Base-by-base conservation (phyloP, 495 filamentous ascomycete genomes). In the Aspergillus bridgeri region DNA sequence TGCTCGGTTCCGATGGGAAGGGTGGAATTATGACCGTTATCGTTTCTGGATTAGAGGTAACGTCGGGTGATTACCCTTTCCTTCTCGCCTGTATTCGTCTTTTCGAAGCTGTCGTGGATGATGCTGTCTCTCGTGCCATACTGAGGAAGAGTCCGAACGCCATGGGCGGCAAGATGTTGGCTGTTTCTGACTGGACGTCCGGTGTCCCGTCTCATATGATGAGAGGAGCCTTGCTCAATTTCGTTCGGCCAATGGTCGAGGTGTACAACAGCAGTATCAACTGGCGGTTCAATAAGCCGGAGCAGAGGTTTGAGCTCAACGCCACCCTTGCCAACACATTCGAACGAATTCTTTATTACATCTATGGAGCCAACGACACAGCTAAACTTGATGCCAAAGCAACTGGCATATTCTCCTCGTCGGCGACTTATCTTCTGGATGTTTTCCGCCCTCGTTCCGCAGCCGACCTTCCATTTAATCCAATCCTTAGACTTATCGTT, bases 161-260 rank as follows among this genome's bases (percentile, higher is more conserved):
- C 54, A 63, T 77, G 20, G 65, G 75, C 48, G 75, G 73, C 52
- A 82, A 84, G 49, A 78, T 84, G 56, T 75, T 73, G 48, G 74
- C 76, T 42, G 71, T 69, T 17, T 73, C 81, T 19, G 81, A 86
- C 62, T 74, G 81, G 45, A 88, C 84, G 65, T 79, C 88, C 15
- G 89, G 87, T 5, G 83, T 91, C 42, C 88, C 91, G 8, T 86
- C 92, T 45, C 87, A 87, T 60, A 82, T 88, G 38, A 84, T 95
- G 60, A 83, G 85, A 51, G 84, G 84, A 50, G 86, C 92, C 23
- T 68, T 92, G 19, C 73, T 86, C 8, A 86, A 85, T 23, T 88
- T 92, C 58, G 84, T 84, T 17, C 83, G 87, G 58, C 83, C 84
- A 11, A 78, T 89, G 64, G 77, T 92, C 24, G 91, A 96, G 64